phyloP scores from a whole-genome alignment of 2,329 filamentous ascomycete species.

The Boeremia exigua region DNA sequence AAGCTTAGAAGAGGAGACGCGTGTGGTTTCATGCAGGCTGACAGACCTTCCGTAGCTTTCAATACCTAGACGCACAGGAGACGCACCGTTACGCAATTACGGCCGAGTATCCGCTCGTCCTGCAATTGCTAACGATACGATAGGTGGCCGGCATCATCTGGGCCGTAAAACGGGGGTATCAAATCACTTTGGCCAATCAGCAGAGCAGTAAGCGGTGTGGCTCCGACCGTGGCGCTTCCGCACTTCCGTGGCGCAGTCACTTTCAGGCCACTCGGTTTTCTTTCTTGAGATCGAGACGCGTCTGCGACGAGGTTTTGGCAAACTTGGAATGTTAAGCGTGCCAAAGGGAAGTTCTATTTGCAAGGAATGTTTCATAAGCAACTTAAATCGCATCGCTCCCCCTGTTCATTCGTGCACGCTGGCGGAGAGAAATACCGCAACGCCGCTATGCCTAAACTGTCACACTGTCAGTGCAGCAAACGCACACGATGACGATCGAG shows the following conservation, averaged over 20 bases:
- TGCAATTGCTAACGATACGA: conserved; percentile 11
- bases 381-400: too few relatives aligned
- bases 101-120: conserved; percentile 14
- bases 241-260: neutral
- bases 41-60: conserved; percentile 12
- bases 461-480: neutral
- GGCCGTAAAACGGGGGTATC: conserved; percentile 5
- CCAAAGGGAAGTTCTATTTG: too few relatives aligned
- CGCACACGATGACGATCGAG: too few relatives aligned
- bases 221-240: conserved; percentile 2
- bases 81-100: conserved; percentile 16
- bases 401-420: too few relatives aligned
- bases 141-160: conserved; percentile 16
- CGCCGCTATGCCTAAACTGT: neutral
- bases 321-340: too few relatives aligned
- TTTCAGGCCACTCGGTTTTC: neutral
- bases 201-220: conserved; percentile 1
- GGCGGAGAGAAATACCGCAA: neutral
- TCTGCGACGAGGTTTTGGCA: too few relatives aligned
- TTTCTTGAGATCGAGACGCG: neutral
- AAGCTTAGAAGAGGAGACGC: conserved; percentile 8
- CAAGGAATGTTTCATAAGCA: too few relatives aligned
- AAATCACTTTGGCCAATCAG: conserved; percentile 9
- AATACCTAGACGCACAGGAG: neutral
- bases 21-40: conserved; percentile 12